These are phyloP conservation scores for Colletotrichum lini DNA, from an alignment of 2,329 filamentous ascomycete genomes.

Conservation along the genomic window DNA sequence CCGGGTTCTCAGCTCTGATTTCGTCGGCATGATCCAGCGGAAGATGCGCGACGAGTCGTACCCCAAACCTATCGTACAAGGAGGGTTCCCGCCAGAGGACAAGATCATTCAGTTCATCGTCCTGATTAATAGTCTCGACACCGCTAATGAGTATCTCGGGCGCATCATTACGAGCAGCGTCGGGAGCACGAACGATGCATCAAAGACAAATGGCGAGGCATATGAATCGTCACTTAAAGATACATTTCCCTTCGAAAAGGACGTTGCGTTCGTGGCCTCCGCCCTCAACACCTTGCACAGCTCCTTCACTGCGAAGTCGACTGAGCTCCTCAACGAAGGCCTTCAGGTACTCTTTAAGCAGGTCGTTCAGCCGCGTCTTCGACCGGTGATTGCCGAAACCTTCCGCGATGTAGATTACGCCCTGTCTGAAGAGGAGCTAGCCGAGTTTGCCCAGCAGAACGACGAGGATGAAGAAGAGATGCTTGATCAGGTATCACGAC, in stretches of 20 bases:
- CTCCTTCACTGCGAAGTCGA: conserved; percentile 82
- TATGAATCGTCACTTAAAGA: conserved; percentile 66
- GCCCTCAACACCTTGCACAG: conserved; percentile 78
- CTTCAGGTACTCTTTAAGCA: conserved; percentile 89
- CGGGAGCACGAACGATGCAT: conserved; percentile 56
- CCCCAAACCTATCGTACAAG: conserved; percentile 83
- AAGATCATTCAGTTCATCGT: conserved; percentile 92
- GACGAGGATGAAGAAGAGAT: conserved; percentile 68
- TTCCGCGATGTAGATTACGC: conserved; percentile 95
- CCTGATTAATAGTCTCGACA: conserved; percentile 94
- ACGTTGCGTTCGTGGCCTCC: conserved; percentile 78
- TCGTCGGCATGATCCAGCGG: conserved; percentile 95
- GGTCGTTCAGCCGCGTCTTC: conserved; percentile 86
- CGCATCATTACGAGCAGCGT: conserved; percentile 85
- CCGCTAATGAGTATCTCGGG: conserved; percentile 90
- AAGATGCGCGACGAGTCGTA: conserved; percentile 98
- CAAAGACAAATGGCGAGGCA: conserved; percentile 49
- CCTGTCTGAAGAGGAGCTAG: conserved; percentile 73
- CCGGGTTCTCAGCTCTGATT: conserved; percentile 87
- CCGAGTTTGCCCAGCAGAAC: conserved; percentile 67
- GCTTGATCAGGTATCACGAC: conserved; percentile 79
- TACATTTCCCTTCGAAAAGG: conserved; percentile 85
- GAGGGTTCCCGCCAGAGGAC: conserved; percentile 87
- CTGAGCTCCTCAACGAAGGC: conserved; percentile 86
- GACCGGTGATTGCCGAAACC: conserved; percentile 86